Conservation (phyloP, 1,284 basidiomycete species). For the Vanrija humicola region DNA sequence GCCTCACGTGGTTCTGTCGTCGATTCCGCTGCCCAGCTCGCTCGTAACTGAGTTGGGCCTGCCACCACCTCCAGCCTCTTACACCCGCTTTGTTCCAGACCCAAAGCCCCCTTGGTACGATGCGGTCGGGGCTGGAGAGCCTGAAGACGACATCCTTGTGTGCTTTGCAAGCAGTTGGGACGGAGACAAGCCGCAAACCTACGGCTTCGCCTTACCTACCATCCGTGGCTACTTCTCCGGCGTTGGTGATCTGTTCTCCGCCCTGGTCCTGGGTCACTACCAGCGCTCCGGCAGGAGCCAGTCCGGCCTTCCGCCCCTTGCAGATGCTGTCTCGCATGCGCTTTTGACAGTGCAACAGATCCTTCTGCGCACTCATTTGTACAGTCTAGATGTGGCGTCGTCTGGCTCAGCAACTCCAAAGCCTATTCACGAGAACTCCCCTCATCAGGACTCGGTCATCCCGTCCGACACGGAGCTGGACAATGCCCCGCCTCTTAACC, state of each 20-base stretch:
- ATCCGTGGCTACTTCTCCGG: conserved; percentile 92
- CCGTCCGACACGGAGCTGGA: conserved; percentile 70
- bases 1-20: conserved; percentile 86
- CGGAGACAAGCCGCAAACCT: conserved; percentile 50
- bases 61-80: conserved; percentile 38
- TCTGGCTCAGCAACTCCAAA: conserved; percentile 29
- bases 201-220: conserved; percentile 69
- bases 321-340: conserved; percentile 62
- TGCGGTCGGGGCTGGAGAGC: conserved; percentile 18
- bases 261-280: conserved; percentile 82
- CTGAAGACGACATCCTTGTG: conserved; percentile 58
- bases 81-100: conserved; percentile 31
- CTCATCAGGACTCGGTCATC: conserved; percentile 22
- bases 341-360: conserved; percentile 83
- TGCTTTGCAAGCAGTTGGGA: conserved; percentile 58
- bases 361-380: conserved; percentile 64
- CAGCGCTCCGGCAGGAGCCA: conserved; percentile 26
- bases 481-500: conserved; percentile 29
- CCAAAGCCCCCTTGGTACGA: conserved; percentile 35
- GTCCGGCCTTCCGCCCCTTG: conserved; percentile 49
- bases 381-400: conserved; percentile 30
- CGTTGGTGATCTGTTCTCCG: conserved; percentile 95
- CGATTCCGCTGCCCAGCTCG: conserved; percentile 56
- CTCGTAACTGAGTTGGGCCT: conserved; percentile 35
- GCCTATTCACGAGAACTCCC: conserved; percentile 19